phyloP scores from a whole-genome alignment of 1,284 basidiomycete species.

The Somion occarium region DNA sequence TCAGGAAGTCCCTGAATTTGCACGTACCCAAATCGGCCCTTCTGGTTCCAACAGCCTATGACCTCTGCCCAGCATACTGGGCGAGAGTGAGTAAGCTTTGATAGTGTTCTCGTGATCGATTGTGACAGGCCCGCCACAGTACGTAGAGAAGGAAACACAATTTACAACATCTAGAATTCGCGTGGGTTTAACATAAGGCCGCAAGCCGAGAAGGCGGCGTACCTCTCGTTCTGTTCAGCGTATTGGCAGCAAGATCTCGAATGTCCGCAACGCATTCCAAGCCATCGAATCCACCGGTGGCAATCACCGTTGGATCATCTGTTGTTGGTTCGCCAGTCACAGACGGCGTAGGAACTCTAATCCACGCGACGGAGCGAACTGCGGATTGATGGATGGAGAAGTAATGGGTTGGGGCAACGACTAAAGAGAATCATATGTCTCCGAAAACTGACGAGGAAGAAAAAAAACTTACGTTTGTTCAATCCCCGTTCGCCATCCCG shows the following conservation, averaged over 20 bases:
- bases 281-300: slow-evolving; percentile 77
- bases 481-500: slow-evolving; percentile 13
- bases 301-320: slow-evolving; percentile 66
- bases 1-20: too few species aligned
- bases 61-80: slow-evolving; percentile 70
- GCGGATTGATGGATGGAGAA: slow-evolving; percentile 74
- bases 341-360: slow-evolving; percentile 56
- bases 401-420: slow-evolving; percentile 66
- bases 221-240: slow-evolving; percentile 76
- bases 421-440: slow-evolving; percentile 12
- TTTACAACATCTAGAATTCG: slow-evolving; percentile 59
- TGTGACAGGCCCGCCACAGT: slow-evolving; percentile 60
- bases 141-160: slow-evolving; percentile 59
- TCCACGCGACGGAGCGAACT: slow-evolving; percentile 69
- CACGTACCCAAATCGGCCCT: slow-evolving; percentile 76
- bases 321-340: slow-evolving; percentile 39
- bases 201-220: slow-evolving; percentile 7
- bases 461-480: background rate
- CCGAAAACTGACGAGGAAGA: background rate
- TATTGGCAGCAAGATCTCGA: slow-evolving; percentile 55
- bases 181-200: background rate
- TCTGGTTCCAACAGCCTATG: slow-evolving; percentile 66
- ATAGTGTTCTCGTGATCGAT: slow-evolving; percentile 76
- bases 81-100: slow-evolving; percentile 67
- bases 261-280: slow-evolving; percentile 70